A percentile compares a stretch with the other conserved stretches of the same genome.
These are phyloP conservation scores for Aspergillus baeticus DNA, from an alignment of 495 filamentous ascomycete species.

Conservation along the genomic window DNA sequence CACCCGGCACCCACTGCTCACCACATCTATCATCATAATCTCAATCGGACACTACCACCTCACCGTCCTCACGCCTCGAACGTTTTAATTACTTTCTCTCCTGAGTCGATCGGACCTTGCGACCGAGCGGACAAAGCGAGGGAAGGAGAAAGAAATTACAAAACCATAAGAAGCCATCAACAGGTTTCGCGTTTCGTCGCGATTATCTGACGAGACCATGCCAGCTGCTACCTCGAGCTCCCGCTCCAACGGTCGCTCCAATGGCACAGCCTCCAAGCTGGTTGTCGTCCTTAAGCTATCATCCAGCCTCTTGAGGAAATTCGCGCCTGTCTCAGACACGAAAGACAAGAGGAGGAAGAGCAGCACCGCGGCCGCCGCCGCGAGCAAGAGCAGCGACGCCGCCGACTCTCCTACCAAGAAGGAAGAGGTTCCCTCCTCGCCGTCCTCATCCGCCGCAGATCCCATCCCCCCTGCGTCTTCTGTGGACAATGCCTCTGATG, in stretches of 20 bases:
- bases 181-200: neutral
- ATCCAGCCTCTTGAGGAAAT: constrained; percentile 43
- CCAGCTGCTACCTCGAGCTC: constrained; percentile 26
- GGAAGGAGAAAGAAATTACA: constrained; percentile 2
- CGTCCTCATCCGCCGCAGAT: constrained; percentile 50
- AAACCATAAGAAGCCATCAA: neutral
- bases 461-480: constrained; percentile 51
- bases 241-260: constrained; percentile 33
- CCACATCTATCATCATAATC: constrained; percentile 18
- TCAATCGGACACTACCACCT: constrained; percentile 17
- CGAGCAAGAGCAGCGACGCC: constrained; percentile 34
- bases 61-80: neutral
- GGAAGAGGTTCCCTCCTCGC: constrained; percentile 42
- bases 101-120: neutral
- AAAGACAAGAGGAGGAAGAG: constrained; percentile 28
- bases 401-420: constrained; percentile 41
- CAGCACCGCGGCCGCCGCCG: constrained; percentile 16
- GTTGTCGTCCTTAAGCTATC: constrained; percentile 56
- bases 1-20: constrained; percentile 13
- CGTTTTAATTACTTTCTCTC: neutral
- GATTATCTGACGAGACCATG: constrained; percentile 24
- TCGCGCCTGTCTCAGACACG: constrained; percentile 31
- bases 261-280: constrained; percentile 36
- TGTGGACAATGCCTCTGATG: constrained; percentile 53
- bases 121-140: constrained; percentile 1